Percentiles rank a stretch among this genome's conserved stretches.
These are phyloP conservation scores for Cladosporium halotolerans DNA, from an alignment of 2,329 filamentous ascomycete genomes.

Conservation along the genomic window DNA sequence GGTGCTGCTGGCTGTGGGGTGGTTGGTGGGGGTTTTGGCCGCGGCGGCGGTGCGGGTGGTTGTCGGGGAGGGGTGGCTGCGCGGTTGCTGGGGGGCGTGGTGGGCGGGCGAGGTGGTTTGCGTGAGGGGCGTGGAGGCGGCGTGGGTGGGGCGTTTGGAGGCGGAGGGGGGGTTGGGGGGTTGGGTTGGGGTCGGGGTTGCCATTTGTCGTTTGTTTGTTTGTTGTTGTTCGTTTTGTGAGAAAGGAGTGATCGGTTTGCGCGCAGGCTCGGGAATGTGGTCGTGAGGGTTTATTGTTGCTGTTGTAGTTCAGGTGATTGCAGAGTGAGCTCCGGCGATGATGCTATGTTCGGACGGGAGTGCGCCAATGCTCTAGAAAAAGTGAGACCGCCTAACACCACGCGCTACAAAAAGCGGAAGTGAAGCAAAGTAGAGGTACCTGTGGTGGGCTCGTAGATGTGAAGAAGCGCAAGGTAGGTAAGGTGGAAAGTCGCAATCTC, in stretches of 20 bases:
- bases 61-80: constrained; percentile 24
- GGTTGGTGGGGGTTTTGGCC: constrained; percentile 29
- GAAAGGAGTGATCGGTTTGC: not conserved
- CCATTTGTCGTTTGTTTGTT: constrained; percentile 18
- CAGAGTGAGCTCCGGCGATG: too few relatives aligned
- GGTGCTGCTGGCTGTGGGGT: constrained; percentile 16
- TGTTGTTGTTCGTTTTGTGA: not conserved
- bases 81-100: constrained; percentile 12
- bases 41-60: constrained; percentile 21
- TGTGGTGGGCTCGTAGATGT: too few relatives aligned
- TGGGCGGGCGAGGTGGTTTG: constrained; percentile 35
- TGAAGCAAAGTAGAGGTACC: too few relatives aligned
- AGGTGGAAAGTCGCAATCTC: too few relatives aligned
- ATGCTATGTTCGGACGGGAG: too few relatives aligned
- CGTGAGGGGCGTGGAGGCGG: constrained; percentile 31
- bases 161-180: constrained; percentile 21
- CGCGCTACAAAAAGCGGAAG: too few relatives aligned
- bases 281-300: too few relatives aligned
- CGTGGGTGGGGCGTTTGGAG: constrained; percentile 24
- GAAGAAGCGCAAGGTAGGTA: too few relatives aligned
- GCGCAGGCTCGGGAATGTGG: not conserved
- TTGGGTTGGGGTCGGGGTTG: constrained; percentile 22
- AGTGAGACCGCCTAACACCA: too few relatives aligned
- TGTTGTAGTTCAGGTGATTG: too few relatives aligned
- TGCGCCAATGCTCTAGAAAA: too few relatives aligned